phyloP scores from a whole-genome alignment of 495 filamentous ascomycete species.

The Rusavskia elegans region DNA sequence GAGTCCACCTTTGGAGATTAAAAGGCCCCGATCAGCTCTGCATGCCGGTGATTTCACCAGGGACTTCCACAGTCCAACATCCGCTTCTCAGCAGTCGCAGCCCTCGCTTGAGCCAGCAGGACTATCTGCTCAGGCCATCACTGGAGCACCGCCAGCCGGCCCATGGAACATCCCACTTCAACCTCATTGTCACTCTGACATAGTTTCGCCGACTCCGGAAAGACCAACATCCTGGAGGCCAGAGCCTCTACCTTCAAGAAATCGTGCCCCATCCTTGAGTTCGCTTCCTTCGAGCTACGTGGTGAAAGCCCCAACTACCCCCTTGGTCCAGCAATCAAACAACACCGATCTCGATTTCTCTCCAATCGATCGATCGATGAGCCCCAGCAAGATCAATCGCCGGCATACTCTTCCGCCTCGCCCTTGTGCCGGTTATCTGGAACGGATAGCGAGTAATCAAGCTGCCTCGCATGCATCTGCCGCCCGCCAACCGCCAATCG shows the following conservation, averaged over 20 bases:
- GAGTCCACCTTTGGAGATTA: conserved; percentile 40
- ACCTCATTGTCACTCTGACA: neutral
- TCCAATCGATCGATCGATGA: conserved; percentile 20
- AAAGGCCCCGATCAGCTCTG: conserved; percentile 71
- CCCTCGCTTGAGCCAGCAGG: neutral
- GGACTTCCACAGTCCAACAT: conserved; percentile 17
- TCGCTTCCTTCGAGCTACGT: conserved; percentile 72
- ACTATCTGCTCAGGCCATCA: neutral
- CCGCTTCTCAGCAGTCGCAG: neutral
- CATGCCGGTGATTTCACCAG: conserved; percentile 81
- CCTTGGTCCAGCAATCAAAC: conserved; percentile 77
- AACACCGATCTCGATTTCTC: conserved; percentile 68
- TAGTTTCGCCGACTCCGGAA: neutral
- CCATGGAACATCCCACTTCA: conserved; percentile 27
- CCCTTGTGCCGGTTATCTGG: conserved; percentile 26
- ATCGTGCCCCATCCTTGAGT: conserved; percentile 47
- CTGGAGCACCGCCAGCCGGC: conserved; percentile 30
- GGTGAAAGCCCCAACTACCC: conserved; percentile 79
- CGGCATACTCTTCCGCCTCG: conserved; percentile 47
- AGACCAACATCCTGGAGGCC: conserved; percentile 2
- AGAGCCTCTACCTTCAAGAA: conserved; percentile 6
- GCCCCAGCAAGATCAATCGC: conserved; percentile 32
- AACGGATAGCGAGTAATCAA: conserved; percentile 19
- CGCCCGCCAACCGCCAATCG: conserved; percentile 12
- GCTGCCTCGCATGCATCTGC: conserved; percentile 1